Evolutionary conservation across 768 basidiomycete species (phyloP), one percentile per base, ranked within the genome.

Genomic region (Piloderma croceum): DNA sequence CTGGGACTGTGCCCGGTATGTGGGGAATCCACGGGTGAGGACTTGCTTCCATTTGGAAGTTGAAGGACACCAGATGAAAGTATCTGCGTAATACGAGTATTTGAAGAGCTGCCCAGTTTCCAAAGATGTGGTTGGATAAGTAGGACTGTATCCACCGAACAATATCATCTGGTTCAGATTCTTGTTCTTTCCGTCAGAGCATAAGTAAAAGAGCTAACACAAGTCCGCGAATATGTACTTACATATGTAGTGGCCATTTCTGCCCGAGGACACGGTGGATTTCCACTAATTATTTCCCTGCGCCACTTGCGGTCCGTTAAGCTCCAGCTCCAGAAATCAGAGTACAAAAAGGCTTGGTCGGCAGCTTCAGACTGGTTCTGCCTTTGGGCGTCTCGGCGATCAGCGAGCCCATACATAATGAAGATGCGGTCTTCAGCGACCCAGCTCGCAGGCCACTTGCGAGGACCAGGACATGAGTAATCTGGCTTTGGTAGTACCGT

Each of bases 31-130:
- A n/a, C 58, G 56, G 1, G 64, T 29, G 18, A 71, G 42, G 7
- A 68, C 62, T 22, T 71, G 67, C 29, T 61, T 54, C 64, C 66
- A 69, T 13, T 46, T 46, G 18, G 25, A 34, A 39, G 41, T 36
- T 24, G 32, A 17, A 36, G 48, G 52, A 35, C 50, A 52, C 48
- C 46, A 56, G 23, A 68, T 50, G 54, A 64, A 69, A 0, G 68
- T 68, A 40, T 70, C 68, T 19, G 64, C 64, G 45, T 56, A 70
- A 53, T 69, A 72, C 22, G 61, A 53, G 52, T 56, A 68, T 3
- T 49, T 42, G 45, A 61, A 64, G 9, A 35, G 47, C 4, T 36
- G n/a, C 18, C 22, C 11, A 17, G 31, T 33, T 3, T 22, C 24
- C 18, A 29, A 27, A 39, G 39, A 41, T 21, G 38, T 31, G 12